phyloP scores from a whole-genome alignment of 768 basidiomycete genomes.

The Termitomyces sp. region DNA sequence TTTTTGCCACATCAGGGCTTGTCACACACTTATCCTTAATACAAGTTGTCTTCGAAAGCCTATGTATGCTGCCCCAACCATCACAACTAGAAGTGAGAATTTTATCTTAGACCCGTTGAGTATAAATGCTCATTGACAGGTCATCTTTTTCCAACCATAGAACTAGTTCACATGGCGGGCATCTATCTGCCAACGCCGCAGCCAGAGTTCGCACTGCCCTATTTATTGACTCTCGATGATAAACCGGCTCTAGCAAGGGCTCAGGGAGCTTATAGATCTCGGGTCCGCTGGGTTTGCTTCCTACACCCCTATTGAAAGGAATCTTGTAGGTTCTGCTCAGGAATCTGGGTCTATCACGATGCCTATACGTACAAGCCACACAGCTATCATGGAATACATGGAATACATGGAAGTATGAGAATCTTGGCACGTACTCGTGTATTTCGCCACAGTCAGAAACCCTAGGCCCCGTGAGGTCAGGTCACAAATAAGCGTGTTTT shows the following conservation, averaged over 20 bases:
- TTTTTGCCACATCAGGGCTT: slow-evolving; percentile 5
- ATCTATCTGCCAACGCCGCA: slow-evolving; percentile 10
- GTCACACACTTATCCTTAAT: slow-evolving; percentile 11
- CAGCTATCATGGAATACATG: neutral
- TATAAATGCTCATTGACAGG: slow-evolving; percentile 10
- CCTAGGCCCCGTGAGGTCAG: neutral
- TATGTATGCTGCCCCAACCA: neutral
- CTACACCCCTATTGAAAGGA: slow-evolving; percentile 15
- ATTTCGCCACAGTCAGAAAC: slow-evolving; percentile 1
- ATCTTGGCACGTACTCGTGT: neutral
- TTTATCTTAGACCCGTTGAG: neutral
- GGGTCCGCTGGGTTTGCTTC: slow-evolving; percentile 8
- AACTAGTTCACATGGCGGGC: slow-evolving; percentile 13
- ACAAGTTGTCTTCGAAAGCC: slow-evolving; percentile 17
- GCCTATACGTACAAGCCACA: neutral
- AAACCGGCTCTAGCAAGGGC: neutral
- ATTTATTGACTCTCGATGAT: neutral
- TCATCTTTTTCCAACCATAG: neutral
- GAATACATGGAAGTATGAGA: neutral
- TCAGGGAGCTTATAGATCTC: slow-evolving; percentile 5
- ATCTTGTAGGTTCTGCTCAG: neutral
- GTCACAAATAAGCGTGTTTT: slow-evolving; percentile 3
- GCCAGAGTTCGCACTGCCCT: slow-evolving; percentile 11
- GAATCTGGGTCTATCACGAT: slow-evolving; percentile 5
- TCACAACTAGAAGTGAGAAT: slow-evolving; percentile 7